phyloP scores from a whole-genome alignment of 2,329 filamentous ascomycete species.

The Pseudogymnoascus sp. region DNA sequence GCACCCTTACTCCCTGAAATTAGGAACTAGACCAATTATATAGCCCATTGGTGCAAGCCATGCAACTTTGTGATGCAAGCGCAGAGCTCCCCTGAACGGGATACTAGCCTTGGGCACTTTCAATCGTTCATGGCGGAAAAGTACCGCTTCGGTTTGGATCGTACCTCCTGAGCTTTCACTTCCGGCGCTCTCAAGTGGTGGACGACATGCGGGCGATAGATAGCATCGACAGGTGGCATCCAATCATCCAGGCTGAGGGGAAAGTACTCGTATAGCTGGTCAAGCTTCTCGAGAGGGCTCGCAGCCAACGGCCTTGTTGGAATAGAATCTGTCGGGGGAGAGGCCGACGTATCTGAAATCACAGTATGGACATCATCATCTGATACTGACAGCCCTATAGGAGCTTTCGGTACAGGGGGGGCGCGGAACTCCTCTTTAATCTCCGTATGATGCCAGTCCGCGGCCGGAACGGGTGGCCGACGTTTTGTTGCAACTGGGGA shows the following conservation, averaged over 20 bases:
- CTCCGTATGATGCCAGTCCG: conserved; percentile 3
- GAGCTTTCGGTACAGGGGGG: conserved; percentile 25
- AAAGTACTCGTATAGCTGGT: conserved; percentile 79
- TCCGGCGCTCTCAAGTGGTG: conserved; percentile 73
- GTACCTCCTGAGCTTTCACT: conserved; percentile 58
- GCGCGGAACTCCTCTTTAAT: conserved; percentile 5
- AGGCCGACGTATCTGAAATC: conserved; percentile 15
- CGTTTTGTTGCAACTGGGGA: conserved; percentile 1
- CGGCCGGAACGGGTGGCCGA: background rate
- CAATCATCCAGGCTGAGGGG: conserved; percentile 85
- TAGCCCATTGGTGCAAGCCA: background rate
- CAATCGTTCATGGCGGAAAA: conserved; percentile 43
- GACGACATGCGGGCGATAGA: conserved; percentile 86
- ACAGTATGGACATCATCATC: conserved; percentile 50
- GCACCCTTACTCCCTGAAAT: background rate
- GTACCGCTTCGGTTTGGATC: conserved; percentile 61
- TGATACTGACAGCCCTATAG: conserved; percentile 46
- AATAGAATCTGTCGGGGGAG: background rate
- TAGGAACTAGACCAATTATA: conserved; percentile 1
- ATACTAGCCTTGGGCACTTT: background rate
- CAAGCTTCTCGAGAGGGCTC: background rate
- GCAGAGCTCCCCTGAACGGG: background rate
- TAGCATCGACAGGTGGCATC: conserved; percentile 83
- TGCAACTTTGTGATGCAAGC: background rate
- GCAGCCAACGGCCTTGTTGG: background rate